Evolutionary conservation across 345 rosid genomes (phyloP).

Genomic region (Trapa incisa): DNA sequence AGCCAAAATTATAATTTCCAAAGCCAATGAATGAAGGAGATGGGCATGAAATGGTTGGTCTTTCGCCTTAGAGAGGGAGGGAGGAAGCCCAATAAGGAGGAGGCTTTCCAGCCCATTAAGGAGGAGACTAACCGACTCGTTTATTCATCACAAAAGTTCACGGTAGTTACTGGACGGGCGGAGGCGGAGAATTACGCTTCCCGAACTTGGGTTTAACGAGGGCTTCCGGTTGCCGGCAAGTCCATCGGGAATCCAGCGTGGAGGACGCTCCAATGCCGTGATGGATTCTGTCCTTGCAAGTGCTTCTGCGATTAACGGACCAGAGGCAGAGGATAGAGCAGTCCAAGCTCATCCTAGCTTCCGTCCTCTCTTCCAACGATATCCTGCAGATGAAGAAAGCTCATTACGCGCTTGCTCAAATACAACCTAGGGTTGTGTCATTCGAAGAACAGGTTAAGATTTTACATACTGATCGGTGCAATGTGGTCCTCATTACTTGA

Average conservation of each 20-base stretch:
- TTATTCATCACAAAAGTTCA: too few species aligned
- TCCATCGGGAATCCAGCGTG: neutral
- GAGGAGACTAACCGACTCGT: too few species aligned
- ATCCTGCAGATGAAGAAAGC: slow-evolving; percentile 81
- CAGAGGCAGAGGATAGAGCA: slow-evolving; percentile 99
- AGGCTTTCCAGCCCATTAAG: too few species aligned
- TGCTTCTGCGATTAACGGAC: slow-evolving; percentile 64
- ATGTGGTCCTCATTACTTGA: neutral
- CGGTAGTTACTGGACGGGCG: neutral
- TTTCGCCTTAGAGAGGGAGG: too few species aligned
- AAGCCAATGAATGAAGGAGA: too few species aligned
- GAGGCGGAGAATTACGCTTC: neutral
- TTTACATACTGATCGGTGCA: neutral
- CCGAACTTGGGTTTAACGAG: slow-evolving; percentile 2
- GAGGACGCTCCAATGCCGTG: slow-evolving; percentile 1
- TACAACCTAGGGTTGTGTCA: slow-evolving; percentile 95
- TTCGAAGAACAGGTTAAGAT: slow-evolving; percentile 80
- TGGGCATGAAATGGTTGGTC: too few species aligned
- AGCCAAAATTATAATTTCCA: too few species aligned
- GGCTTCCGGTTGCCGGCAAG: neutral
- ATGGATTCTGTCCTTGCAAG: slow-evolving; percentile 72
- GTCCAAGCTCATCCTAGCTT: slow-evolving; percentile 77
- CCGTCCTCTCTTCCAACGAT: slow-evolving; percentile 77
- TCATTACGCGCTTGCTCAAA: slow-evolving; percentile 73
- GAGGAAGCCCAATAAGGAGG: too few species aligned